Evolutionary conservation across 225 moss, liverwort and hornwort genomes (phyloP), one percentile per base, ranked within the genome.

Genomic region (Sphagnum tenellum): DNA sequence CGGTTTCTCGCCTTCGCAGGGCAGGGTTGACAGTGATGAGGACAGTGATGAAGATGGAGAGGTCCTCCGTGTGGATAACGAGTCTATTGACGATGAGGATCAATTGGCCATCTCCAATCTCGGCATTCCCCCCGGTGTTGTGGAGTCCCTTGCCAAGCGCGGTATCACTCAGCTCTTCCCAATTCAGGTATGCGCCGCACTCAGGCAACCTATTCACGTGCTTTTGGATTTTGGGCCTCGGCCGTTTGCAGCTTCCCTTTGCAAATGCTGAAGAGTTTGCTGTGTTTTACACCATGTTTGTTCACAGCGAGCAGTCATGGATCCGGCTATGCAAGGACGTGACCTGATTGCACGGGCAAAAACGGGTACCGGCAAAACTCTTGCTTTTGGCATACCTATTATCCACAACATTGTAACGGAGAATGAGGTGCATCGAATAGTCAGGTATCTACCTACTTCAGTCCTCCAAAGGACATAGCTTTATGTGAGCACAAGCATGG

Each of bases 281-380:
- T 29, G 29, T 29, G 29, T 29, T 29, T 29, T 29, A 29, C 29
- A 1, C 29, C 29, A 29, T 29, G 29, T 29, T 29, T 29, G 29
- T 29, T 29, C 29, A 52, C 76, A 91, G 88, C 86, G 90, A 66
- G 88, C 88, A 45, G 88, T 88, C 44, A 68, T 91, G 61, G 77
- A 86, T 11, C 90, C 88, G 50, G 88, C 83, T 5, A 88, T 91
- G 90, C 75, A 81, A 78, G 90, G 90, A 9, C 81, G 81, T 62
- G 90, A 91, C 70, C 62, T 91, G 45, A 88, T 91, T 50, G 90
- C 77, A 8, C 78, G 88, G 60, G 90, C 90, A 50, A 88, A 80
- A 81, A 91, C 90, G 2, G 90, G 90, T 57, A 88, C 90, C 9
- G 90, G 90, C 12, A 91, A 91, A 72, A 91, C 90, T 44, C 71